Percentiles rank a stretch among this genome's conserved stretches.
Conservation (phyloP, 495 filamentous ascomycete species). For the Penicillium manginii region DNA sequence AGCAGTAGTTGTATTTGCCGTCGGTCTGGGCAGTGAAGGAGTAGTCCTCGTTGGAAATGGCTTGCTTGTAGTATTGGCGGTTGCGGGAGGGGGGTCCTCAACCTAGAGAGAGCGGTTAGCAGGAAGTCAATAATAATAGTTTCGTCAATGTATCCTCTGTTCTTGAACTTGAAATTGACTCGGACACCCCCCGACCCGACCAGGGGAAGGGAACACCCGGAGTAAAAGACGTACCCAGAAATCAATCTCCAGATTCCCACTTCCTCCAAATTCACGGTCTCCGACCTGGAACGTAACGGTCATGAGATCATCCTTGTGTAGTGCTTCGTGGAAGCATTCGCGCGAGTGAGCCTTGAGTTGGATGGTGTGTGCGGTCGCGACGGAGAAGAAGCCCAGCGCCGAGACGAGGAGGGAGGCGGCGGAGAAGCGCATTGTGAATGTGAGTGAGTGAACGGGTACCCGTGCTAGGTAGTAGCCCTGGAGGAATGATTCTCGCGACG, state of each 20-base stretch:
- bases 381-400: constrained; percentile 64
- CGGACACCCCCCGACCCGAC: too few species aligned
- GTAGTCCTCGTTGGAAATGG: constrained; percentile 86
- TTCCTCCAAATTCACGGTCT: constrained; percentile 92
- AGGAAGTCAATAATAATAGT: too few species aligned
- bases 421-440: constrained; percentile 57
- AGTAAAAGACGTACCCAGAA: constrained; percentile 77
- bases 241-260: constrained; percentile 93
- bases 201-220: neutral
- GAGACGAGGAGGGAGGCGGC: constrained; percentile 59
- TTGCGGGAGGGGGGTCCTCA: constrained; percentile 73
- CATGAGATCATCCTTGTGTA: constrained; percentile 96
- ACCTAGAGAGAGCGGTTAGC: constrained; percentile 54
- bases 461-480: too few species aligned
- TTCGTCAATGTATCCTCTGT: too few species aligned
- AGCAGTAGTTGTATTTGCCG: constrained; percentile 94
- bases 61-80: constrained; percentile 76
- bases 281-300: constrained; percentile 98
- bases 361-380: constrained; percentile 86
- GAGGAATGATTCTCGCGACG: too few species aligned
- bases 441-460: neutral
- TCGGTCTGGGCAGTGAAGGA: constrained; percentile 84
- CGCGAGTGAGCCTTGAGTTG: constrained; percentile 85
- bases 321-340: constrained; percentile 95
- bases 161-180: too few species aligned